Evolutionary conservation across 129 eudicot genomes (phyloP), one percentile per base, ranked within the genome.

Genomic region (Calendula officinalis): DNA sequence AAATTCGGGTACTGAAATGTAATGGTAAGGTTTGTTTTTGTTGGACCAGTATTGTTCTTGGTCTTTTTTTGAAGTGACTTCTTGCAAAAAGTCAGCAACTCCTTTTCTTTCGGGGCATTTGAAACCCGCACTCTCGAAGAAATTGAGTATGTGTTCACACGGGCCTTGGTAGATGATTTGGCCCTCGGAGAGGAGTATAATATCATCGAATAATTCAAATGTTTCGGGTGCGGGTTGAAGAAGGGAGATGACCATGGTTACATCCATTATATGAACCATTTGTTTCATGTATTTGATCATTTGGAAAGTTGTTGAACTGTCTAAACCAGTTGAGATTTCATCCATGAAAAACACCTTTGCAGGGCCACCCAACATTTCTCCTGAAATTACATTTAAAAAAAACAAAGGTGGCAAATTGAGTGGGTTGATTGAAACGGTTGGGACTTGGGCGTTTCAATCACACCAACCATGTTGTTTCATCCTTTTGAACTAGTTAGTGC

Each of bases 331-430:
- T 66, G 71, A 66, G 11, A 66, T 66, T 66, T 66, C 60, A 50
- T 66, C 71, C 71, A 66, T 66, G 62, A 66, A 66, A 8, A 66
- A 50, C 45, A 52, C 71, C 51, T 50, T 66, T 66, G 71, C 71
- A 7, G 62, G 71, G 32, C 71, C 71, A 6, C 7, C 71, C 35
- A 66, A 42, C 71, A 66, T 66, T 50, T 66, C 71, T 52, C 71
- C 71, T 66, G 42, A 13, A 57, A 30, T 57, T 14, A 35, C 32
- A 13, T 1, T 35, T 3, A 57, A 57, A 8, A 14, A 57, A 6
- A 57, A 57, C 45, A 14, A 2, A 56, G 5, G 49, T 11, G n/a
- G n/a, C n/a, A n/a, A n/a, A n/a, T n/a, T n/a, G n/a, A n/a, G n/a
- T n/a, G n/a, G n/a, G n/a, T n/a, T n/a, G n/a, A n/a, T n/a, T n/a